Conservation (phyloP, 2,329 filamentous ascomycete species). For the Clarireedia paspali region DNA sequence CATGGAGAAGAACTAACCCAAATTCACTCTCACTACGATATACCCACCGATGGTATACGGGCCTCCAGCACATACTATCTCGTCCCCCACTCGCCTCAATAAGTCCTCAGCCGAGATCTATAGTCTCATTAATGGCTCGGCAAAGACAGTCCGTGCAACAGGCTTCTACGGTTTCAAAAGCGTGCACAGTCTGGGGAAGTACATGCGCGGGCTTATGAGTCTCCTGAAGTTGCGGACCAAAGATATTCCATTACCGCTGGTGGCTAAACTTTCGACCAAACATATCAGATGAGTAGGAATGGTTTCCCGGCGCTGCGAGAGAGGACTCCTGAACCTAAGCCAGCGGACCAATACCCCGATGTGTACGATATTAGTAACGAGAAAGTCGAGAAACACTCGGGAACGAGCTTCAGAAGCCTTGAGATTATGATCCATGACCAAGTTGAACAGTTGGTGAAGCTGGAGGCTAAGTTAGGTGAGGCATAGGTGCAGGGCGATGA, state of each 20-base stretch:
- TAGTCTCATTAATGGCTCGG: conserved; percentile 53
- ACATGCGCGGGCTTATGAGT: conserved; percentile 49
- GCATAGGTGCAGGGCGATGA: neutral
- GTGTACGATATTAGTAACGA: conserved; percentile 19
- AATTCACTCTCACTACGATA: conserved; percentile 52
- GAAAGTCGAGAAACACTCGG: conserved; percentile 21
- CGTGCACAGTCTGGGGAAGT: conserved; percentile 53
- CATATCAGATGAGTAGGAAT: conserved; percentile 46
- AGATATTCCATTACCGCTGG: conserved; percentile 54
- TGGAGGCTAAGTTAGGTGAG: conserved; percentile 17
- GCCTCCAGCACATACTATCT: conserved; percentile 52
- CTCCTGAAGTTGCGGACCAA: conserved; percentile 47
- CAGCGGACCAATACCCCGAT: conserved; percentile 11
- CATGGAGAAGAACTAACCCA: conserved; percentile 41
- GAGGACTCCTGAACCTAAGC: conserved; percentile 34
- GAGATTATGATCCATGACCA: conserved; percentile 19
- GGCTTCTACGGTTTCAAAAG: conserved; percentile 43
- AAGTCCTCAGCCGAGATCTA: conserved; percentile 62
- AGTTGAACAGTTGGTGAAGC: conserved; percentile 17
- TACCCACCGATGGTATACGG: conserved; percentile 56
- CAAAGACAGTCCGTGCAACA: conserved; percentile 48
- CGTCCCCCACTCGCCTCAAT: conserved; percentile 54
- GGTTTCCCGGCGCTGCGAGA: conserved; percentile 44
- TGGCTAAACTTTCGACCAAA: conserved; percentile 51
- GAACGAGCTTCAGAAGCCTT: conserved; percentile 19